Percentiles rank a stretch among this genome's conserved stretches.
Conservation (phyloP, 2,329 filamentous ascomycete genomes). For the Akanthomyces lecanii region DNA sequence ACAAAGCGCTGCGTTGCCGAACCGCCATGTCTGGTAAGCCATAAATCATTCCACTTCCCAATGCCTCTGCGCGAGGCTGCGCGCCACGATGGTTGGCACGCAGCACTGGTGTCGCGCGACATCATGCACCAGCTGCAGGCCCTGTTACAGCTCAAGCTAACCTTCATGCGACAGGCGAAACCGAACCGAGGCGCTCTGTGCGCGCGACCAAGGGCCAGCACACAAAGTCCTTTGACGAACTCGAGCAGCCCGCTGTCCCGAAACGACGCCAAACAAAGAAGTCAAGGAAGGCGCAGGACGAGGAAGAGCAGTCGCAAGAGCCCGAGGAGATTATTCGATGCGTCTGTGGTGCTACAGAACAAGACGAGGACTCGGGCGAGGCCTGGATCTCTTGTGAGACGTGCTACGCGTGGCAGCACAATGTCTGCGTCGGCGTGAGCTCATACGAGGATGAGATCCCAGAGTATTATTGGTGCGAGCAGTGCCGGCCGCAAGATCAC, state of each 20-base stretch:
- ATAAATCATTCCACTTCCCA: not conserved
- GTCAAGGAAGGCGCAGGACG: conserved; percentile 58
- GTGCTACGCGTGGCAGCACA: conserved; percentile 95
- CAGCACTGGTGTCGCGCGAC: conserved; percentile 12
- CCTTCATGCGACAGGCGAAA: conserved; percentile 36
- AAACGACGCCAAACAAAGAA: conserved; percentile 50
- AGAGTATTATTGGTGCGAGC: conserved; percentile 87
- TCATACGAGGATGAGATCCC: conserved; percentile 74
- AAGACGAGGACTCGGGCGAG: conserved; percentile 79
- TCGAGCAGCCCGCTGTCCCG: conserved; percentile 54
- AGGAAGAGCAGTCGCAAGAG: conserved; percentile 32
- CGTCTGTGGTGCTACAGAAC: conserved; percentile 82
- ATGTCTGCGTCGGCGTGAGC: conserved; percentile 85
- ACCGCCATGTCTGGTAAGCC: conserved; percentile 18
- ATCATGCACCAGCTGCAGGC: conserved; percentile 21
- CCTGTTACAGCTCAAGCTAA: conserved; percentile 17
- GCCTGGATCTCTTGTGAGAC: conserved; percentile 95
- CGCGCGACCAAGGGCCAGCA: conserved; percentile 96
- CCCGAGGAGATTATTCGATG: conserved; percentile 79
- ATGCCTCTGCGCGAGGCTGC: not conserved
- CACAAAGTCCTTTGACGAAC: conserved; percentile 77
- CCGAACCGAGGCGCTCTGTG: conserved; percentile 86
- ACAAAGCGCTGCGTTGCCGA: not conserved
- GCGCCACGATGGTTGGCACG: not conserved
- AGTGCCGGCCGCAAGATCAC: conserved; percentile 81